A percentile compares a stretch with the other conserved stretches of the same genome.
phyloP scores from a whole-genome alignment of 2,329 filamentous ascomycete genomes.

The Diaporthe helianthi region DNA sequence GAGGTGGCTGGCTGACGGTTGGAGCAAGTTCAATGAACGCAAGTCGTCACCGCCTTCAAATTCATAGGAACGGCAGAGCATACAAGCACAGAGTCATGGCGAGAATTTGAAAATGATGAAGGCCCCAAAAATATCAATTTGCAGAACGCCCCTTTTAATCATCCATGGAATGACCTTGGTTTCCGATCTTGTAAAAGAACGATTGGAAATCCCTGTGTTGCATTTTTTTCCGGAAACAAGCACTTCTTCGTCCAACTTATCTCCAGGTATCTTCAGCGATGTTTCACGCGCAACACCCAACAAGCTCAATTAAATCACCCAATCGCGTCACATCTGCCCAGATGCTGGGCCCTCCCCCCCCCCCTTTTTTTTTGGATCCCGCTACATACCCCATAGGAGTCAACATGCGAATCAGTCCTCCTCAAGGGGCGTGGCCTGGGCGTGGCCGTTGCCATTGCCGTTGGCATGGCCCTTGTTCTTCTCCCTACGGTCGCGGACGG shows the following conservation, averaged over 20 bases:
- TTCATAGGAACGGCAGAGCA: too few relatives aligned
- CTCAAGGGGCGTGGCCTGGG: slow-evolving; percentile 56
- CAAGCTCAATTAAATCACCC: not conserved
- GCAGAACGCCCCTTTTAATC: slow-evolving; percentile 15
- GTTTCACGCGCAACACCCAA: not conserved
- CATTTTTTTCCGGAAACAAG: not conserved
- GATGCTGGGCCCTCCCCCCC: not conserved
- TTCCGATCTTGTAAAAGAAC: not conserved
- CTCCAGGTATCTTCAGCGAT: not conserved
- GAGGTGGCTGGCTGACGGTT: not conserved
- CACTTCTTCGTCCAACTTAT: not conserved
- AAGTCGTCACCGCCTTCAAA: too few relatives aligned
- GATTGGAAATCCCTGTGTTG: not conserved
- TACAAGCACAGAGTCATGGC: too few relatives aligned
- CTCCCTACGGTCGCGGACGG: slow-evolving; percentile 77
- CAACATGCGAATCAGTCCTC: slow-evolving; percentile 52
- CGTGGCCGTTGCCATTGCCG: slow-evolving; percentile 40
- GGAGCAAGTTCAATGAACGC: not conserved
- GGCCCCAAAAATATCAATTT: not conserved
- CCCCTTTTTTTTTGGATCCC: not conserved
- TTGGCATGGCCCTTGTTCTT: slow-evolving; percentile 48
- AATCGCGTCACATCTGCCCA: too few relatives aligned
- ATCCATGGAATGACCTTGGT: not conserved
- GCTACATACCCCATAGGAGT: not conserved
- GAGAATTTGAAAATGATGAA: not conserved